A percentile compares a stretch with the other conserved stretches of the same genome.
Evolutionary conservation across 2,329 filamentous ascomycete species (phyloP).

Genomic region (Fusarium torulosum): DNA sequence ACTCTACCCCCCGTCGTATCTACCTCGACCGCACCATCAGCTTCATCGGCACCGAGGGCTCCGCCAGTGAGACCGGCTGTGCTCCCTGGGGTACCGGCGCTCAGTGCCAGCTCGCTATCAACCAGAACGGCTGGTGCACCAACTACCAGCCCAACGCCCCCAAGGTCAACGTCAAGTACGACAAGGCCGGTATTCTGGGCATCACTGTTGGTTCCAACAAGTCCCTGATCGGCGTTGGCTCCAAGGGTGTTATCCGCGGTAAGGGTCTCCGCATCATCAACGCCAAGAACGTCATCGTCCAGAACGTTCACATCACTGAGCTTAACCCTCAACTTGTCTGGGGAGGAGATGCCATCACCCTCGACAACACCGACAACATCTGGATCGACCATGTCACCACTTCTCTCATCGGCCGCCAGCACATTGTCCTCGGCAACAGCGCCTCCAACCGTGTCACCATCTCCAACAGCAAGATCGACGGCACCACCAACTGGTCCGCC

Average conservation of each 20-base stretch:
- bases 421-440: conserved; percentile 68
- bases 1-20: conserved; percentile 67
- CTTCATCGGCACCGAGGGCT: conserved; percentile 68
- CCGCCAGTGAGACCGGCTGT: conserved; percentile 65
- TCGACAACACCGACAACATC: conserved; percentile 60
- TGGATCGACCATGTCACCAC: conserved; percentile 69
- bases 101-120: conserved; percentile 70
- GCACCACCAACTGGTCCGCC: conserved; percentile 65
- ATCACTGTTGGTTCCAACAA: conserved; percentile 70
- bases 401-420: conserved; percentile 69
- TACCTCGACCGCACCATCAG: conserved; percentile 68
- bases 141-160: conserved; percentile 68
- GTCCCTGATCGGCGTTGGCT: conserved; percentile 66
- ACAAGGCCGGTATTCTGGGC: conserved; percentile 64
- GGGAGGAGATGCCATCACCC: conserved; percentile 70
- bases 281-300: conserved; percentile 69
- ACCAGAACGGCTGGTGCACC: conserved; percentile 69
- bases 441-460: conserved; percentile 69
- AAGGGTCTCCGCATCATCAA: conserved; percentile 66
- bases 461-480: conserved; percentile 71
- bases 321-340: conserved; percentile 70
- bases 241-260: conserved; percentile 67
- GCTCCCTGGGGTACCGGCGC: conserved; percentile 68
- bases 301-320: conserved; percentile 68
- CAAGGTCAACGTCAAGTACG: conserved; percentile 59